A percentile compares a stretch with the other conserved stretches of the same genome.
Evolutionary conservation across 202 grass and related monocot genomes (phyloP).

Genomic region (Musa balbisiana): DNA sequence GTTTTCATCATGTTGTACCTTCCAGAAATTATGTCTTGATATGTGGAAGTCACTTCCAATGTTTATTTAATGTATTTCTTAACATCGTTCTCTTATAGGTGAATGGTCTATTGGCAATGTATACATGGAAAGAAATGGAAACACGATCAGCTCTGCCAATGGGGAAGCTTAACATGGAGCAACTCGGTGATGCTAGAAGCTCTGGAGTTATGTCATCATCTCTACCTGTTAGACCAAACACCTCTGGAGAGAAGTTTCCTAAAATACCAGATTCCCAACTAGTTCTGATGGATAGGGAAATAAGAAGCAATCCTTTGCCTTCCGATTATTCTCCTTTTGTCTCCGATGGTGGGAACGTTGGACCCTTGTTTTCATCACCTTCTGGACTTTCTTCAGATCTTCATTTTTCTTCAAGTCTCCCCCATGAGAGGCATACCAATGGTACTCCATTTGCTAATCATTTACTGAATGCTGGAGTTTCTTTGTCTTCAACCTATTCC

Average conservation of each 20-base stretch:
- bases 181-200: slow-evolving; percentile 34
- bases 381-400: slow-evolving; percentile 34
- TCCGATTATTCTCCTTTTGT: slow-evolving; percentile 25
- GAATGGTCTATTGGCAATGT: slow-evolving; percentile 9
- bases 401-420: slow-evolving; percentile 29
- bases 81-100: not conserved
- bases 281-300: slow-evolving; percentile 40
- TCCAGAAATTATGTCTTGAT: not conserved
- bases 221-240: slow-evolving; percentile 50
- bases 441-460: slow-evolving; percentile 43
- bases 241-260: slow-evolving; percentile 42
- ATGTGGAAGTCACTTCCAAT: not conserved
- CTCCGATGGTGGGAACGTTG: slow-evolving; percentile 26
- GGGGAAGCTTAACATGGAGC: slow-evolving; percentile 33
- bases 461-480: slow-evolving; percentile 21
- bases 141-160: slow-evolving; percentile 24
- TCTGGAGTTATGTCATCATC: slow-evolving; percentile 58
- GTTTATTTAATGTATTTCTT: not conserved
- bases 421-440: slow-evolving; percentile 33
- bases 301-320: slow-evolving; percentile 26
- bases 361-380: slow-evolving; percentile 35
- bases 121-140: slow-evolving; percentile 37
- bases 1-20: too few species aligned
- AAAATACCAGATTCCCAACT: slow-evolving; percentile 37
- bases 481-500: slow-evolving; percentile 8